These are phyloP conservation scores for Pyrenula massariospora DNA, from an alignment of 495 filamentous ascomycete species.

Conservation along the genomic window DNA sequence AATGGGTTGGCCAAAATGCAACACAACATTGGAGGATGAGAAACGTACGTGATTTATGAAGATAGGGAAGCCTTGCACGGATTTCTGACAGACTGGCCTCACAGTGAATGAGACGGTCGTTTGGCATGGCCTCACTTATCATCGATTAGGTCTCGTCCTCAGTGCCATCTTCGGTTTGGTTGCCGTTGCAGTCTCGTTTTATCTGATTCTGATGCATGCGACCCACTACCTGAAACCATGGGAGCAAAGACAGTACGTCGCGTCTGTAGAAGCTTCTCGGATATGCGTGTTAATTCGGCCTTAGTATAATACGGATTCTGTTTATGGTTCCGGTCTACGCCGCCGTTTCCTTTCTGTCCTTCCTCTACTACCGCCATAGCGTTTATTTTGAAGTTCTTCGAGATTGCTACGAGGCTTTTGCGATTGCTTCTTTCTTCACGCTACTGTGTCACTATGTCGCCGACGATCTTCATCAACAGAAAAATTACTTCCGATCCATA, in stretches of 20 bases:
- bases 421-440: slow-evolving; percentile 85
- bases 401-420: slow-evolving; percentile 88
- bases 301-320: slow-evolving; percentile 74
- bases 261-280: neutral
- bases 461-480: slow-evolving; percentile 71
- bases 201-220: slow-evolving; percentile 64
- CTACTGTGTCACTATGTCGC: slow-evolving; percentile 76
- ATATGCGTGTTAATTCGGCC: slow-evolving; percentile 1
- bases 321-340: slow-evolving; percentile 86
- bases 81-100: neutral
- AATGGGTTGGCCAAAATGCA: slow-evolving; percentile 15
- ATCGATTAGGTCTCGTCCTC: slow-evolving; percentile 32
- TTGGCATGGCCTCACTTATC: slow-evolving; percentile 31
- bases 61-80: no score
- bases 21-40: slow-evolving; percentile 14
- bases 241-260: slow-evolving; percentile 65
- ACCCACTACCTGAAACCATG: slow-evolving; percentile 70
- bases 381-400: slow-evolving; percentile 74
- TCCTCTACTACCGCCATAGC: slow-evolving; percentile 65
- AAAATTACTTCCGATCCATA: slow-evolving; percentile 71
- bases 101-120: slow-evolving; percentile 27
- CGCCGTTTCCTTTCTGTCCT: slow-evolving; percentile 63
- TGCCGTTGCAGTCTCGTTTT: slow-evolving; percentile 27
- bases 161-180: slow-evolving; percentile 35
- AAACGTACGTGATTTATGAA: slow-evolving; percentile 10